Evolutionary conservation across 495 filamentous ascomycete genomes (phyloP), one percentile per base, ranked within the genome.

Genomic region (Penicillium samsonianum): DNA sequence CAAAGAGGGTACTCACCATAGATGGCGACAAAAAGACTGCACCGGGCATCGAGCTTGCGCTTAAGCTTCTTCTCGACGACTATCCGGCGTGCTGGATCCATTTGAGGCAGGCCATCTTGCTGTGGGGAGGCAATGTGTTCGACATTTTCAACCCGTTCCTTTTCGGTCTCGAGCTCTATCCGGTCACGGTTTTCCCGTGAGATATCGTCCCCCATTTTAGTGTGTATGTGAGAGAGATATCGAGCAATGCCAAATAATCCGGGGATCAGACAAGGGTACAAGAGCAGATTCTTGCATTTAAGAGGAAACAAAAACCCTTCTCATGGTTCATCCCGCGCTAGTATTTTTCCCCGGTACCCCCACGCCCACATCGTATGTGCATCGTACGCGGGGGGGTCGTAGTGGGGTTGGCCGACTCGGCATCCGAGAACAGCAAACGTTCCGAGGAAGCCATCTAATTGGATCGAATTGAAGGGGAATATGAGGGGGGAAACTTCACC

Each of bases 1-100:
- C 0, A 2, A n/a, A n/a, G 35, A 9, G 2, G n/a, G 0, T 1
- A 38, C 35, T n/a, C 35, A 38, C 35, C 66, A 42, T 71, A 73
- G 55, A 71, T 71, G 16, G 68, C 43, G 2, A 73, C 63, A 45
- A 70, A 69, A 37, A 68, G 55, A 46, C 64, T 62, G 61, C 66
- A 68, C 4, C 70, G 66, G 25, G 60, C 57, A 59, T 73, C 70
- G 3, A 73, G 67, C 61, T 73, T 73, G 22, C 65, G 57, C 61
- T 65, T 70, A 28, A 72, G 58, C 12, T 49, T 58, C 59, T 72
- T 72, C 63, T 72, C 69, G 22, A 66, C 65, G 26, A 58, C 59
- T 7, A 49, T 25, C 30, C 65, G 59, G 35, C 65, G 65, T 50
- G 62, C 62, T 14, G 65, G 65, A 20, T 67, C 65, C 33, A 67